A percentile compares a stretch with the other conserved stretches of the same genome.
Evolutionary conservation across 2,329 filamentous ascomycete genomes (phyloP).

Genomic region (Venturia effusa): DNA sequence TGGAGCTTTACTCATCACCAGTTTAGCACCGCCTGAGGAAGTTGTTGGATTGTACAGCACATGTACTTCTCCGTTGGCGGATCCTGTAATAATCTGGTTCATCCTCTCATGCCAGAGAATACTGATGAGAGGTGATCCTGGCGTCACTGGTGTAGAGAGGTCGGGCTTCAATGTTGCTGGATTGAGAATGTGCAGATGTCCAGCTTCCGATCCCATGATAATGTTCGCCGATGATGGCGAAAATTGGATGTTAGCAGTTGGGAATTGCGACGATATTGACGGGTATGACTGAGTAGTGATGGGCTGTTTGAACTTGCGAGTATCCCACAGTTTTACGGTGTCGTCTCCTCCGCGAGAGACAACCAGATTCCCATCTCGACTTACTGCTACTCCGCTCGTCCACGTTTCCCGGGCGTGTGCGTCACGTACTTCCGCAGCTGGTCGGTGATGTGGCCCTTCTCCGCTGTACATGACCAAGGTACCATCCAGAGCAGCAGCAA

Average conservation of each 20-base stretch:
- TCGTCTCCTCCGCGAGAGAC: slow-evolving; percentile 87
- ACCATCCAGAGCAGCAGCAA: slow-evolving; percentile 78
- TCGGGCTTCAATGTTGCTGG: slow-evolving; percentile 81
- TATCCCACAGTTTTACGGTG: slow-evolving; percentile 93
- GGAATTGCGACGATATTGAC: slow-evolving; percentile 74
- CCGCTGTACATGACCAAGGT: slow-evolving; percentile 87
- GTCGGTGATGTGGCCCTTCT: slow-evolving; percentile 73
- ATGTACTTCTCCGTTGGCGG: slow-evolving; percentile 80
- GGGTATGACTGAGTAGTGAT: slow-evolving; percentile 67
- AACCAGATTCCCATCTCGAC: slow-evolving; percentile 78
- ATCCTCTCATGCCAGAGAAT: slow-evolving; percentile 89
- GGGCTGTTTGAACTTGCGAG: slow-evolving; percentile 84
- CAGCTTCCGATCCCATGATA: slow-evolving; percentile 76
- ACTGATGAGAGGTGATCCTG: slow-evolving; percentile 68
- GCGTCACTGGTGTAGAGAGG: slow-evolving; percentile 78
- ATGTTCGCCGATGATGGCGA: slow-evolving; percentile 75
- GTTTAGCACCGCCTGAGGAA: slow-evolving; percentile 70
- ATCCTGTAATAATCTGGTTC: slow-evolving; percentile 92
- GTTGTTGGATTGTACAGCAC: slow-evolving; percentile 82
- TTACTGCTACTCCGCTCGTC: slow-evolving; percentile 88
- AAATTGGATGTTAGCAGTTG: slow-evolving; percentile 81
- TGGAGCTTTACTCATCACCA: slow-evolving; percentile 84
- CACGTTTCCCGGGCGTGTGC: slow-evolving; percentile 77
- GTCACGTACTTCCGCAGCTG: slow-evolving; percentile 70
- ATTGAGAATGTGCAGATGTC: slow-evolving; percentile 85